Evolutionary conservation across 176 grass and related monocot genomes (phyloP), one percentile per base, ranked within the genome.

Genomic region (Metroxylon sagu): DNA sequence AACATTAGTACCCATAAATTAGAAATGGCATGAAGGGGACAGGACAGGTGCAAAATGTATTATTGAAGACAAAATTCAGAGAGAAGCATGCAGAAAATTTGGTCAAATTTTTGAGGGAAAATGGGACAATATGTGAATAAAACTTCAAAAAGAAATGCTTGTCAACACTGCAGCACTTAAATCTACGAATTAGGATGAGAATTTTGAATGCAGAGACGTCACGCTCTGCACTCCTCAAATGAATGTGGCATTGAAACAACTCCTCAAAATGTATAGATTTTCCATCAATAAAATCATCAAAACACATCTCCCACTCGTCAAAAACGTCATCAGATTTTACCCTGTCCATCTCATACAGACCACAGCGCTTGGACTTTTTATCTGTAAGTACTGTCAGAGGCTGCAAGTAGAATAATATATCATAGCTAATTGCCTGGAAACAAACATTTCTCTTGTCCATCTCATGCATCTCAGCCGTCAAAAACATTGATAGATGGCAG

Each of bases 281-380:
- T 7, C 61, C 61, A 64, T 49, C 25, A 1, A 50, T 18, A 50
- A 64, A 64, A 64, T 64, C 61, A 64, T 50, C 61, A 14, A n/a
- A 14, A 15, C 61, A 64, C 25, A 51, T 39, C 43, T 64, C 61
- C 61, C 61, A 64, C 15, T 64, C 61, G 8, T 64, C 61, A 27
- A 64, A 51, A 19, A 64, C 61, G 26, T 64, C 61, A 64, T 64
- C 61, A 7, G 61, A 25, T 50, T 64, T 51, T 64, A 64, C 14
- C 25, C 43, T 64, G 48, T 64, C 48, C 6, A 26, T 50, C 61
- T 64, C 61, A 51, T 64, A 64, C 48, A 64, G 26, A 50, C 61
- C 61, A 16, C 61, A 64, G 25, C 61, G 39, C 48, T 51, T 64
- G 61, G 43, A 64, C 61, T 64, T 64, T 6, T 64, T 64, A 51